Conservation (phyloP, 2,329 filamentous ascomycete genomes). For the Ilyonectria robusta region DNA sequence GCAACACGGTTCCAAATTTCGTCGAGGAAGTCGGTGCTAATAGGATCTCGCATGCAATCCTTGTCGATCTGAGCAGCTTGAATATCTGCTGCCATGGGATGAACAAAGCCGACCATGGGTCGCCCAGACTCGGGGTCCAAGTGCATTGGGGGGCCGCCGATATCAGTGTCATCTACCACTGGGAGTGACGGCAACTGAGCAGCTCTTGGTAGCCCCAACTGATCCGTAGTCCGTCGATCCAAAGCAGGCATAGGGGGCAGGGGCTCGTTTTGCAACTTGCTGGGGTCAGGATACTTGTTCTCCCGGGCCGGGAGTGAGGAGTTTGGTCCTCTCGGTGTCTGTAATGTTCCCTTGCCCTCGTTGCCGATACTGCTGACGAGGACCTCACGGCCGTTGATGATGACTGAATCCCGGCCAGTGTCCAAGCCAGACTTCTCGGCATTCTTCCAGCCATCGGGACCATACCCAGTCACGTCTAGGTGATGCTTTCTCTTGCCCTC, state of each 20-base stretch:
- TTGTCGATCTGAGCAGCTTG: slow-evolving; percentile 81
- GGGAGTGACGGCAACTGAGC: slow-evolving; percentile 81
- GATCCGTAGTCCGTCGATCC: slow-evolving; percentile 73
- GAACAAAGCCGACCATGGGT: slow-evolving; percentile 59
- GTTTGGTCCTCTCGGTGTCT: slow-evolving; percentile 56
- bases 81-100: slow-evolving; percentile 76
- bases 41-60: slow-evolving; percentile 94
- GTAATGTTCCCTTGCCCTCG: slow-evolving; percentile 74
- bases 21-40: slow-evolving; percentile 85
- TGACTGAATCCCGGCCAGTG: slow-evolving; percentile 78
- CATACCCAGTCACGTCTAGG: slow-evolving; percentile 84
- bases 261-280: slow-evolving; percentile 58
- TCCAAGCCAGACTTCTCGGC: slow-evolving; percentile 73
- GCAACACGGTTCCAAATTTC: slow-evolving; percentile 91
- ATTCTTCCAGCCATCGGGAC: slow-evolving; percentile 80
- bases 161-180: slow-evolving; percentile 82
- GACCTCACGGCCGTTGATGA: slow-evolving; percentile 79
- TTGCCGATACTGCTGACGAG: slow-evolving; percentile 74
- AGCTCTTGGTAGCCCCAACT: slow-evolving; percentile 76
- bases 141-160: slow-evolving; percentile 78
- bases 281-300: slow-evolving; percentile 51
- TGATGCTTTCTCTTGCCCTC: slow-evolving; percentile 74
- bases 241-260: slow-evolving; percentile 72
- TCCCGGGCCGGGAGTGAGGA: slow-evolving; percentile 44
- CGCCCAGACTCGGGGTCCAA: slow-evolving; percentile 66